A percentile compares a stretch with the other conserved stretches of the same genome.
These are phyloP conservation scores for Triticum aestivum DNA, from an alignment of 176 grass and related monocot species.

Conservation along the genomic window DNA sequence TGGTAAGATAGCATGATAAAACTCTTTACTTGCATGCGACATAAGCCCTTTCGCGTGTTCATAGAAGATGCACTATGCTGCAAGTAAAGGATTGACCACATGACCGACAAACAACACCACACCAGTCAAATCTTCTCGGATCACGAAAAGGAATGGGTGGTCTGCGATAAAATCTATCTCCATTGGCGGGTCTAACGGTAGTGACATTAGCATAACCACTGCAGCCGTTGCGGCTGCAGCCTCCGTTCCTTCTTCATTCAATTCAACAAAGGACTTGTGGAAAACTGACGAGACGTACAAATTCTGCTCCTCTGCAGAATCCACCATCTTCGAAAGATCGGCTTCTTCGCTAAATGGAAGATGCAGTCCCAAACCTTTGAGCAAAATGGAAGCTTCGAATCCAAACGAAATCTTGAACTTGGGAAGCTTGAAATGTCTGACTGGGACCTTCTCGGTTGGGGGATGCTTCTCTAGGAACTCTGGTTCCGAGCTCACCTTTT, in stretches of 20 bases:
- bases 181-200: not conserved
- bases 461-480: not conserved
- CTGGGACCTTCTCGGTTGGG: not conserved
- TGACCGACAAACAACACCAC: not conserved
- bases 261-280: not conserved
- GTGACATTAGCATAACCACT: not conserved
- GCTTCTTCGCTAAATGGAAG: not conserved
- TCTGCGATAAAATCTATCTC: not conserved
- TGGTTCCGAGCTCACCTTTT: not conserved
- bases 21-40: no score
- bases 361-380: not conserved
- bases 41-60: no score
- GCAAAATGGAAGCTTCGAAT: not conserved
- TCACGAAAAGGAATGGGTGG: not conserved
- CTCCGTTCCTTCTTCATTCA: constrained; percentile 5
- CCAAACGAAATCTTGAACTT: constrained; percentile 7
- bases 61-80: no score
- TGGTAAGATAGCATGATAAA: no score
- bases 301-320: not conserved
- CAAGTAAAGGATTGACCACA: not conserved
- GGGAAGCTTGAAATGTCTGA: not conserved
- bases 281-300: not conserved
- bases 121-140: constrained; percentile 6
- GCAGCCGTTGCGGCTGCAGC: not conserved
- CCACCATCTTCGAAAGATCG: not conserved